Base-by-base conservation (phyloP, 116 monocot species). In the Zostera marina region DNA sequence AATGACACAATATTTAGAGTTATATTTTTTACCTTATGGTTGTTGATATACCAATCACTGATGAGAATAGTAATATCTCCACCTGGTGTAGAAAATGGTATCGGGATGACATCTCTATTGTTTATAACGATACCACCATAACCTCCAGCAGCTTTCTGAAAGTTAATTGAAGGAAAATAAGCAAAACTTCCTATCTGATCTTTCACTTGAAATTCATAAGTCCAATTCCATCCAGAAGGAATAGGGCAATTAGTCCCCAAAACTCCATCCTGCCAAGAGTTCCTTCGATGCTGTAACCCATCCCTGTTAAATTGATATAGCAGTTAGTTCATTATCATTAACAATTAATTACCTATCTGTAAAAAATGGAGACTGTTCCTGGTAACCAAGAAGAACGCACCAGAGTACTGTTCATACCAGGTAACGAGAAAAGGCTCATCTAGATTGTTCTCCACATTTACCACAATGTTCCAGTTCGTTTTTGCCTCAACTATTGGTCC, bases 151-250 rank as follows among this genome's bases (percentile, higher is more conserved):
- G 94, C 81, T 61, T 67, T 84, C 56, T 85, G 94, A 63, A 94
- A 88, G 54, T 77, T 77, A 56, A 74, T 72, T 41, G 94, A 94
- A 53, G 88, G 88, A 56, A 88, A 85, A 67, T 94, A 94, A 67
- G 81, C 77, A 66, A 88, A 94, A 64, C 85, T 88, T 44, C 94
- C 94, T 8, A 94, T 82, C 62, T 94, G 94, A 69, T 94, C 94
- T 74, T 94, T 94, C 56, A 94, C 88, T 62, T 94, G 94, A 61
- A 88, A 94, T 21, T 75, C 58, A 55, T 88, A 94, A 3, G 94
- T 94, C 94, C 94, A 94, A 53, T 94, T 94, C 94, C 88, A 94
- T 63, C 88, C 88, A 62, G 88, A 56, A 68, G 94, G 94, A 57
- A 94, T 88, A 13, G 88, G 85, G 69, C 94, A 94, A 70, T 85